Percentiles rank a stretch among this genome's conserved stretches.
Conservation (phyloP, 352 stramenopile species). For the Phytophthora melonis region DNA sequence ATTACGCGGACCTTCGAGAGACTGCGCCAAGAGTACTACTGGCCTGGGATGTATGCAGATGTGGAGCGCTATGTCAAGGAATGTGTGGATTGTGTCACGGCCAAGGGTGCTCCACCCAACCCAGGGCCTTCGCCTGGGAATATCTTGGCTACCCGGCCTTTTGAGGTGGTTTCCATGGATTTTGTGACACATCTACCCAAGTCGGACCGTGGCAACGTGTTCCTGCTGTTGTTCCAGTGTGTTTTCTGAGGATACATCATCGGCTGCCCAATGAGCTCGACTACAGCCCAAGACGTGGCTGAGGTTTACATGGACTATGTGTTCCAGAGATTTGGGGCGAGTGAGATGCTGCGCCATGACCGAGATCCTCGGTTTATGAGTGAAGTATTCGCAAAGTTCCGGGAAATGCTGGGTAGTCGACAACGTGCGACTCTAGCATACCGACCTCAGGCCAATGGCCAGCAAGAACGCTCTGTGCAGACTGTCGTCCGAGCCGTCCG, state of each 20-base stretch:
- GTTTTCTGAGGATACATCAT: conserved; percentile 24
- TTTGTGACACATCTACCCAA: conserved; percentile 16
- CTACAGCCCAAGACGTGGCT: conserved; percentile 23
- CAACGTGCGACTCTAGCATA: too few species aligned
- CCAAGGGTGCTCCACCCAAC: background rate
- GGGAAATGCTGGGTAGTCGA: too few species aligned
- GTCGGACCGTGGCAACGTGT: background rate
- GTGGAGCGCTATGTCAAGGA: too few species aligned
- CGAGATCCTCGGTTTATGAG: background rate
- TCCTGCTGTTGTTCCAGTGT: conserved; percentile 12
- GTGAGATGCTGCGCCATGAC: conserved; percentile 31
- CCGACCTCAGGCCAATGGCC: too few species aligned
- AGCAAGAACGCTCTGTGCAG: too few species aligned
- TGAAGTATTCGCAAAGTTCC: too few species aligned
- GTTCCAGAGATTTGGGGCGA: conserved; percentile 37
- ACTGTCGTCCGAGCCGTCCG: too few species aligned
- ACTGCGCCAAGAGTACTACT: too few species aligned
- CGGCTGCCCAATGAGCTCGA: conserved; percentile 19
- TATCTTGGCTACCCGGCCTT: background rate
- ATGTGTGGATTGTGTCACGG: too few species aligned
- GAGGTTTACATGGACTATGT: conserved; percentile 37
- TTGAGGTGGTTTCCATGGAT: conserved; percentile 24
- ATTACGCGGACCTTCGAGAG: too few species aligned
- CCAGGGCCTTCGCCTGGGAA: conserved; percentile 15
- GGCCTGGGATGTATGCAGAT: too few species aligned